Conservation (phyloP, 768 basidiomycete species). For the Tricholoma terreum region DNA sequence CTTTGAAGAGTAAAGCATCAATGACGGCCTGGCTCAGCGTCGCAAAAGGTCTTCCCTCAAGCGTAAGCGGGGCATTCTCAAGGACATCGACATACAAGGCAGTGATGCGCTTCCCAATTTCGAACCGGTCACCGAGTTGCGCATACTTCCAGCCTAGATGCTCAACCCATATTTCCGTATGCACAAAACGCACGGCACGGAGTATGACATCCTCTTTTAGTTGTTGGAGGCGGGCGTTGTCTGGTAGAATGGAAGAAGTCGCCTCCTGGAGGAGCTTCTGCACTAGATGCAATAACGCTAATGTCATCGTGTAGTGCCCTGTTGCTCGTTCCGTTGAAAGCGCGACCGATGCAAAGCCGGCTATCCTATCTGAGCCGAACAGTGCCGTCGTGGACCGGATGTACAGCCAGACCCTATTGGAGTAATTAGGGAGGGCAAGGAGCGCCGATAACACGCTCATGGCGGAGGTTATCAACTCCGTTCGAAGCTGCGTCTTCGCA, state of each 20-base stretch:
- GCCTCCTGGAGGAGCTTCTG: conserved; percentile 76
- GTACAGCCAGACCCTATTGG: conserved; percentile 86
- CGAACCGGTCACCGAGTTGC: conserved; percentile 78
- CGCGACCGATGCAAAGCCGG: conserved; percentile 61
- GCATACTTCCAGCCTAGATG: conserved; percentile 85
- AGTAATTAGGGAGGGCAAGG: conserved; percentile 68
- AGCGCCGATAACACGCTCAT: conserved; percentile 80
- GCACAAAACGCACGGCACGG: conserved; percentile 74
- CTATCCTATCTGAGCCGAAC: conserved; percentile 60
- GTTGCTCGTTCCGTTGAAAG: conserved; percentile 67
- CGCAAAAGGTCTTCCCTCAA: conserved; percentile 56
- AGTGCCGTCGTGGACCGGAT: conserved; percentile 75
- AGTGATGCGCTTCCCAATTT: conserved; percentile 69
- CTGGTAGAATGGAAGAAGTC: conserved; percentile 51
- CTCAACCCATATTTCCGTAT: conserved; percentile 86
- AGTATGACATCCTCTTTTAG: conserved; percentile 84
- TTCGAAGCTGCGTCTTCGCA: conserved; percentile 41
- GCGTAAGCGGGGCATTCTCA: conserved; percentile 52
- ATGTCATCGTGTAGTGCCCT: conserved; percentile 79
- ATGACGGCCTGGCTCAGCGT: conserved; percentile 59
- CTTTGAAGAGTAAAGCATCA: conserved; percentile 70
- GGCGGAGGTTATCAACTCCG: conserved; percentile 72
- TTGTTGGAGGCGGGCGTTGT: conserved; percentile 59
- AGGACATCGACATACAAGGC: conserved; percentile 67
- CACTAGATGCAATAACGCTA: conserved; percentile 73